Base-by-base conservation (phyloP, 495 filamentous ascomycete species). In the Extremus antarcticus region DNA sequence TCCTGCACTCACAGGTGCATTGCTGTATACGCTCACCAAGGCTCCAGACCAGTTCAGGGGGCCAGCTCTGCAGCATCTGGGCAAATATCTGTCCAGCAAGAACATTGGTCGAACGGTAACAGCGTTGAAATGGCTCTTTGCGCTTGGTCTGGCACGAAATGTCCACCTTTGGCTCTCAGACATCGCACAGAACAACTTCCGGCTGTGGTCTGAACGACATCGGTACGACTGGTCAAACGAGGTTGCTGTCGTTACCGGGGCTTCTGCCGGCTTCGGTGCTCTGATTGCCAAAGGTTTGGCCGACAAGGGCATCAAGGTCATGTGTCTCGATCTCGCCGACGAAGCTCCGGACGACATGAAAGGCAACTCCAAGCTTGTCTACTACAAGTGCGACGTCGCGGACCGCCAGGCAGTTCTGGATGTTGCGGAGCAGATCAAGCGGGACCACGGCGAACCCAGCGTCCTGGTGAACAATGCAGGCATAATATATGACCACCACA, bases 391-490 rank as follows among this genome's bases (percentile, higher is more conserved):
- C 62, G 75, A 82, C 63, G 73, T 83, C 62, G 78, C 77, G 25
- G 73, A 70, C 21, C 70, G 71, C 0, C 63, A 63, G 20, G 69
- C 62, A 47, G 71, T 84, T 46, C 65, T 67, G 17, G 49, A 67
- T 20, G 66, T 73, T 2, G 78, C 71, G 4, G 66, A 69, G 38
- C 62, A 67, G 1, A 74, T 84, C 54, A 73, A 75, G 43, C 61
- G 59, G 3, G 63, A 71, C 2, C 69, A 74, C 29, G 73, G 79
- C 54, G 65, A 74, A 40, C 74, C 78, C 11, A 75, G 73, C 0
- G 74, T 84, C 13, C 67, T 83, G 43, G 65, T 83, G 60, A 83
- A 83, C 71, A 84, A 84, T 53, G 80, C 81, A 13, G 79, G 79
- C 29, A 70, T 83, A 24, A 73, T 69, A 25, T 65, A 69, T 29